Conservation (phyloP, 2,329 filamentous ascomycete genomes). For the Endocalyx cinctus region DNA sequence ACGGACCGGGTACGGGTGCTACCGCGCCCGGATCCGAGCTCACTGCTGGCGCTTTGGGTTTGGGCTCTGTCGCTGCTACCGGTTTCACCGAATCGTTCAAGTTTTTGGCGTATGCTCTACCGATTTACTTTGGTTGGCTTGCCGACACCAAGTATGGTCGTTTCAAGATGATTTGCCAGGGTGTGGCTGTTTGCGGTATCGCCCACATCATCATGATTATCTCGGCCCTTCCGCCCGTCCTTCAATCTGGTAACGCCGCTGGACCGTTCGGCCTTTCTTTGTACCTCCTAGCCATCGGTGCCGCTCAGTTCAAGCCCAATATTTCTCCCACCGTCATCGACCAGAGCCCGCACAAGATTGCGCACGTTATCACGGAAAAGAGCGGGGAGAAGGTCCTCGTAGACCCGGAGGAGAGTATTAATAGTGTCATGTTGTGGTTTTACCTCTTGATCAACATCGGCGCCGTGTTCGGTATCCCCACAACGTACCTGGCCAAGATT, state of each 20-base stretch:
- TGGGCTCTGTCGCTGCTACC: slow-evolving; percentile 42
- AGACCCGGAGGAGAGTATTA: slow-evolving; percentile 59
- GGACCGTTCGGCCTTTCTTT: slow-evolving; percentile 58
- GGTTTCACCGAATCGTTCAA: slow-evolving; percentile 40
- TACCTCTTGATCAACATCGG: slow-evolving; percentile 52
- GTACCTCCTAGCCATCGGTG: slow-evolving; percentile 52
- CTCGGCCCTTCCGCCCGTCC: slow-evolving; percentile 29
- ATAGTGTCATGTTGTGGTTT: slow-evolving; percentile 62
- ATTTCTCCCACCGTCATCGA: slow-evolving; percentile 67
- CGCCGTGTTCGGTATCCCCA: slow-evolving; percentile 44
- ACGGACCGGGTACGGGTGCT: slow-evolving; percentile 27
- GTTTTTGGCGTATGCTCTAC: slow-evolving; percentile 43
- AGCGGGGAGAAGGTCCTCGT: slow-evolving; percentile 61
- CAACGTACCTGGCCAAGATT: slow-evolving; percentile 46
- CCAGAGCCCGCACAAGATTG: slow-evolving; percentile 54
- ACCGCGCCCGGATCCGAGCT: slow-evolving; percentile 18
- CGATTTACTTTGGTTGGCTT: slow-evolving; percentile 36
- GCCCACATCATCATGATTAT: slow-evolving; percentile 31
- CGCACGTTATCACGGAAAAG: slow-evolving; percentile 44
- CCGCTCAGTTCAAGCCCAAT: slow-evolving; percentile 67
- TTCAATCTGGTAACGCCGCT: slow-evolving; percentile 42
- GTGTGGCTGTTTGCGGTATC: slow-evolving; percentile 27
- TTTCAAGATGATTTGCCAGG: slow-evolving; percentile 27
- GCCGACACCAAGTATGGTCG: slow-evolving; percentile 39
- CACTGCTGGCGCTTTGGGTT: slow-evolving; percentile 45